These are phyloP conservation scores for Apostasia ramifera DNA, from an alignment of 106 monocot genomes.

Conservation along the genomic window DNA sequence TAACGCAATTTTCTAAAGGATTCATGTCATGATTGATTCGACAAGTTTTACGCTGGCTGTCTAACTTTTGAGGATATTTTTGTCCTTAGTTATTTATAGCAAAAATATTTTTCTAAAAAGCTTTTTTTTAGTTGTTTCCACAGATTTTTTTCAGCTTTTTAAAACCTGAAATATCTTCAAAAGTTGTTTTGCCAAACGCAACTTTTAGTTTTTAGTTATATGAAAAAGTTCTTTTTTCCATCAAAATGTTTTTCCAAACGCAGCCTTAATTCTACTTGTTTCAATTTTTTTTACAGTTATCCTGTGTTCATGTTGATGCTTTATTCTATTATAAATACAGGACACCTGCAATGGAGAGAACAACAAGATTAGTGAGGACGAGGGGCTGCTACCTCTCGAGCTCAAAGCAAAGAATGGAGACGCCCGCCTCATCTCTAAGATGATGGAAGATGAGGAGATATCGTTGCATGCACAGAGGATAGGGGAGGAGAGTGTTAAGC, in stretches of 20 bases:
- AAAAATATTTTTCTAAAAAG: no score
- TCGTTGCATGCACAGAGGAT: slow-evolving; percentile 3
- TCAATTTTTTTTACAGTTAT: neutral
- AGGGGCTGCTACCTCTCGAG: slow-evolving; percentile 6
- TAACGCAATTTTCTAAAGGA: no score
- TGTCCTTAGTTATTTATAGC: no score
- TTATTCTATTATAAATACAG: slow-evolving; percentile 5
- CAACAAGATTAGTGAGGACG: neutral
- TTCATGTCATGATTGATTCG: no score
- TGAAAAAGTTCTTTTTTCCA: no score
- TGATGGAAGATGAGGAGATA: slow-evolving; percentile 24
- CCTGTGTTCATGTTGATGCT: neutral
- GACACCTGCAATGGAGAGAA: neutral
- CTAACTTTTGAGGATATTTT: no score
- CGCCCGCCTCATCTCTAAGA: slow-evolving; percentile 13
- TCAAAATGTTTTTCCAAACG: no score
- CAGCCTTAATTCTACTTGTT: slow-evolving; percentile 22
- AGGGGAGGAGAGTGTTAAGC: slow-evolving; percentile 2
- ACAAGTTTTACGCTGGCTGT: no score
- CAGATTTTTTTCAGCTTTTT: slow-evolving; percentile 16
- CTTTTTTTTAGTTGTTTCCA: slow-evolving; percentile 29
- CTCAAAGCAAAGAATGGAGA: slow-evolving; percentile 24
- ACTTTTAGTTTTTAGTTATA: no score
- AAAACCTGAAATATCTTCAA: no score
- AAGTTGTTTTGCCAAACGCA: no score